These are phyloP conservation scores for Globisporangium splendens DNA, from an alignment of 352 stramenopile genomes.

Conservation along the genomic window DNA sequence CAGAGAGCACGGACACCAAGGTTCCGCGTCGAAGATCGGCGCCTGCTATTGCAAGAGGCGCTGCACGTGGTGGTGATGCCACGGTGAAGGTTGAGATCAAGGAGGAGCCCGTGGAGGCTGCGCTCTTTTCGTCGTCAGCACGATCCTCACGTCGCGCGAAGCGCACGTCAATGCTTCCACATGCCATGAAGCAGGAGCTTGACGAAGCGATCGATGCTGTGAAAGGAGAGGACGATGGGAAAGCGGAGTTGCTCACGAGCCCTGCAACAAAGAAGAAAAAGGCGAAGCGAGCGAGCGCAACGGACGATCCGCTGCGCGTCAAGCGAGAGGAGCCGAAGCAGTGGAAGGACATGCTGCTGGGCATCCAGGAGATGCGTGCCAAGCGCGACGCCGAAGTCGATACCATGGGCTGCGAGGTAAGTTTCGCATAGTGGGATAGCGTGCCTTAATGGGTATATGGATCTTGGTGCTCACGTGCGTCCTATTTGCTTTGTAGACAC, in stretches of 20 bases:
- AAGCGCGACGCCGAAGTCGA: constrained; percentile 69
- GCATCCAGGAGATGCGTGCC: constrained; percentile 70
- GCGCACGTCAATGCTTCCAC: neutral
- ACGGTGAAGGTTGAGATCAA: neutral
- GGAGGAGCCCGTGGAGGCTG: neutral
- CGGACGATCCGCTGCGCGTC: constrained; percentile 9
- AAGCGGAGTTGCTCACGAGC: neutral
- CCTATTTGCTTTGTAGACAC: constrained; percentile 20
- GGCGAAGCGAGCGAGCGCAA: constrained; percentile 22
- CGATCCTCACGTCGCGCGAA: neutral
- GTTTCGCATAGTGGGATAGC: neutral
- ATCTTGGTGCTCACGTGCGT: neutral
- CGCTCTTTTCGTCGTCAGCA: neutral
- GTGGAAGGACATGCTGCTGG: constrained; percentile 56
- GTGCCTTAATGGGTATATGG: neutral
- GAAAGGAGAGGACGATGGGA: constrained; percentile 6
- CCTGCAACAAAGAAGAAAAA: constrained; percentile 16
- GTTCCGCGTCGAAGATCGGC: too few relatives aligned
- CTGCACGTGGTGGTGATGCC: too few relatives aligned
- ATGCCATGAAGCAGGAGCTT: constrained; percentile 7
- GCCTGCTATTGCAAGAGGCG: neutral
- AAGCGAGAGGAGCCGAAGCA: constrained; percentile 21
- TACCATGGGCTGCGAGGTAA: constrained; percentile 59
- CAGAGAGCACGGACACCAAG: too few relatives aligned
- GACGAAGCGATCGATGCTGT: constrained; percentile 19